Conservation (phyloP, 2,329 filamentous ascomycete genomes). For the Cladobotryum mycophilum region DNA sequence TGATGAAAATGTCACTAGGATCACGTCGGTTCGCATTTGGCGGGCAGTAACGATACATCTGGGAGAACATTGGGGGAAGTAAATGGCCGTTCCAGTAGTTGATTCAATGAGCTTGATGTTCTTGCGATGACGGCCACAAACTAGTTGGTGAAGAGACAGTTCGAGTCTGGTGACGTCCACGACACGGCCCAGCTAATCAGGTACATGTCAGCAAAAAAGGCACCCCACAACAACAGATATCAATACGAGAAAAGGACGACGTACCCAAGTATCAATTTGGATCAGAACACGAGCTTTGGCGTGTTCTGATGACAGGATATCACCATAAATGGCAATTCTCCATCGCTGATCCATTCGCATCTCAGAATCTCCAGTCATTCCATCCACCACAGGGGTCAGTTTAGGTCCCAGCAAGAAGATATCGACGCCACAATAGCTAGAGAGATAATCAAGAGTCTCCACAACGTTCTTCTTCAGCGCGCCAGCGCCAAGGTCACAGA, state of each 20-base stretch:
- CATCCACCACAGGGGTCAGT: constrained; percentile 68
- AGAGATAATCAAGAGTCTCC: constrained; percentile 79
- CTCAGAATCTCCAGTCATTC: constrained; percentile 70
- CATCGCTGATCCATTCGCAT: constrained; percentile 85
- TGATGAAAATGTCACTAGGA: constrained; percentile 90
- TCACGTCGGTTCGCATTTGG: constrained; percentile 74
- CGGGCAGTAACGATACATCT: constrained; percentile 84
- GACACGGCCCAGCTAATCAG: constrained; percentile 56
- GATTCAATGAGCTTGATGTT: constrained; percentile 98
- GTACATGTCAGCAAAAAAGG: constrained; percentile 13
- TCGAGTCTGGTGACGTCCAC: constrained; percentile 80
- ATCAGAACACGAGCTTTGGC: constrained; percentile 94
- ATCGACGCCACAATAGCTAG: constrained; percentile 85
- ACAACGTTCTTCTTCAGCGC: constrained; percentile 70
- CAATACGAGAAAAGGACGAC: background rate
- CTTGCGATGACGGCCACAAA: constrained; percentile 89
- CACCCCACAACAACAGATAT: background rate
- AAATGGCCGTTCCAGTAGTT: constrained; percentile 90
- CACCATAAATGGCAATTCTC: constrained; percentile 89
- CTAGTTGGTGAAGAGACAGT: constrained; percentile 79
- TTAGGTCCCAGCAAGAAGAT: constrained; percentile 94
- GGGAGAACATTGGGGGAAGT: constrained; percentile 91
- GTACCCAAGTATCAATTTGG: constrained; percentile 91
- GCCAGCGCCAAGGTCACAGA: constrained; percentile 64
- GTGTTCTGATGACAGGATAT: constrained; percentile 91